These are phyloP conservation scores for Musa acuminata DNA, from an alignment of 176 grass and related monocot genomes.

Conservation along the genomic window DNA sequence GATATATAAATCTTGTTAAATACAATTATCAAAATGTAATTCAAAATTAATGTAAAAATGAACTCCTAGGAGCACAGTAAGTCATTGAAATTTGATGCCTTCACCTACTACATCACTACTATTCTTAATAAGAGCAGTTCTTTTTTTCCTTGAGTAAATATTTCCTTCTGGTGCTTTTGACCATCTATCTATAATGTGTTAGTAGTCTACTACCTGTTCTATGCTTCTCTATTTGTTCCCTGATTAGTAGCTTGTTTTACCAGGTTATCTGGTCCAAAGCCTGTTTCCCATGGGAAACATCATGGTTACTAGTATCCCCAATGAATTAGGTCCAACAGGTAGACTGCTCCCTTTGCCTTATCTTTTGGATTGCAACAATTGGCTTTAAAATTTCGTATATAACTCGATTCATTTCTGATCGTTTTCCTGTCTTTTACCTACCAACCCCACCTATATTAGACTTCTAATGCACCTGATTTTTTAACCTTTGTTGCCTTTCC, in stretches of 20 bases:
- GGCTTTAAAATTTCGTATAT: not conserved
- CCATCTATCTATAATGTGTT: too few relatives aligned
- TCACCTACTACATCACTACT: too few relatives aligned
- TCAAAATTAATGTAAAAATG: too few relatives aligned
- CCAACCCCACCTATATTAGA: slow-evolving; percentile 12
- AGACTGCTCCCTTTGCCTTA: slow-evolving; percentile 1
- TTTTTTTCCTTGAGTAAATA: too few relatives aligned
- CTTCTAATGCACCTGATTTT: slow-evolving; percentile 11
- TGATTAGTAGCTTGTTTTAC: slow-evolving; percentile 13
- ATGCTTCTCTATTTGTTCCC: not conserved
- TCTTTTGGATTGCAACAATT: not conserved
- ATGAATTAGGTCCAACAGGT: slow-evolving; percentile 15
- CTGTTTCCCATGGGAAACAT: slow-evolving; percentile 22
- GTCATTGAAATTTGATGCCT: too few relatives aligned
- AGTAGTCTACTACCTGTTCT: not conserved
- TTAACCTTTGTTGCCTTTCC: slow-evolving; percentile 23
- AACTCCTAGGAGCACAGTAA: too few relatives aligned
- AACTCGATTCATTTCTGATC: too few relatives aligned
- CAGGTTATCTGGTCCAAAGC: slow-evolving; percentile 24
- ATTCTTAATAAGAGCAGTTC: too few relatives aligned
- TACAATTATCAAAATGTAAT: too few relatives aligned
- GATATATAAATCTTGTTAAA: too few relatives aligned
- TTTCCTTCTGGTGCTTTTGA: too few relatives aligned
- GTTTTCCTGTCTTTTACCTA: not conserved
- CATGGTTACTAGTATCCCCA: slow-evolving; percentile 20